Evolutionary conservation across 2,329 filamentous ascomycete species (phyloP), one percentile per base, ranked within the genome.

Genomic region (Pleomassaria siparia): DNA sequence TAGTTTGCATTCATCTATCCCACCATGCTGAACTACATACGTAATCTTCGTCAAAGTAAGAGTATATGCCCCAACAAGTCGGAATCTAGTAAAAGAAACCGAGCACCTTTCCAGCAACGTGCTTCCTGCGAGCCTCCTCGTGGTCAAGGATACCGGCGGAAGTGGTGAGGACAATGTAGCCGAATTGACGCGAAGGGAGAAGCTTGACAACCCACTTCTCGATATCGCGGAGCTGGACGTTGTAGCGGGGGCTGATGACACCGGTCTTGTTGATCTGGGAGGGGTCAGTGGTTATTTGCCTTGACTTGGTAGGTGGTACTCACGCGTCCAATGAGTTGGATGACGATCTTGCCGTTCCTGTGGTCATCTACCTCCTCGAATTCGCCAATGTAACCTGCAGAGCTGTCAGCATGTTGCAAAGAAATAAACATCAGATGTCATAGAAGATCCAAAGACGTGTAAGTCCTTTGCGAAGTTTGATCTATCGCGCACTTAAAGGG

Each of bases 401-500:
- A 49, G 53, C 62, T 51, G 48, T 89, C 72, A 90, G 84, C 66
- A 82, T 97, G 90, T 97, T 81, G 88, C 90, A 85, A 86, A 81
- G 82, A 85, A 87, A 85, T 95, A 95, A 96, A 96, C 86, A 87
- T 89, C 83, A 81, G 79, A 88, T 85, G 79, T 91, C 88, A 94
- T 72, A 71, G 75, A 79, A 72, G 79, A 57, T 88, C 84, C 81
- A 87, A 86, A 85, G 90, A 95, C 87, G 88, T 96, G 91, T 96
- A 95, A 96, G 91, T 92, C 87, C 87, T 84, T 86, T 86, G 86
- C 84, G 75, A 75, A 75, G 67, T 62, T 43, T 79, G 75, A 94
- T 99, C 78, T 99, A 88, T 95, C 94, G 92, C 90, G 85, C 85
- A 95, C 85, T 97, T 97, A 99, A 97, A 99, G 90, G 91, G 90